Conservation (phyloP, 148 eudicot genomes). For the Silene uniflora region DNA sequence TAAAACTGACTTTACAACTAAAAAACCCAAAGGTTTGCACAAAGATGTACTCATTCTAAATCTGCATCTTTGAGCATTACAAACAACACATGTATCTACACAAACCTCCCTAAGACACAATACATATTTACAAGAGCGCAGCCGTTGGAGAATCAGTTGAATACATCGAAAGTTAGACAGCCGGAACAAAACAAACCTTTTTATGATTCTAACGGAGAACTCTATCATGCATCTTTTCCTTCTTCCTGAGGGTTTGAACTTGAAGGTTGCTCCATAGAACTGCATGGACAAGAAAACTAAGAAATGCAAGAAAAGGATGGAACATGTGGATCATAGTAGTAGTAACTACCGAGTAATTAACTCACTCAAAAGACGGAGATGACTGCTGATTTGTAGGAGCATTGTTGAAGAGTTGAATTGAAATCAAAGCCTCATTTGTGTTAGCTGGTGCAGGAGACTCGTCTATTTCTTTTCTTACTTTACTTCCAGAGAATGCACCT, state of each 20-base stretch:
- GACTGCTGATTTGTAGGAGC: slow-evolving; percentile 26
- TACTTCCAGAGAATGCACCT: slow-evolving; percentile 40
- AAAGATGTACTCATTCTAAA: slow-evolving; percentile 3
- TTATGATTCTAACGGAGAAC: not conserved
- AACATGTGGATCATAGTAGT: too few species aligned
- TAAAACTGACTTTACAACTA: not conserved
- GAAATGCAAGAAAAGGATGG: slow-evolving; percentile 5
- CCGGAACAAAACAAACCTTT: slow-evolving; percentile 9
- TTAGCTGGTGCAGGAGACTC: slow-evolving; percentile 58
- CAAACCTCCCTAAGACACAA: slow-evolving; percentile 4
- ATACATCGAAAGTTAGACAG: slow-evolving; percentile 9
- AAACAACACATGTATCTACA: slow-evolving; percentile 13
- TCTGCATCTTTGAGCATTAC: slow-evolving; percentile 8
- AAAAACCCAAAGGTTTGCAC: not conserved
- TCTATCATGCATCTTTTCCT: slow-evolving; percentile 27
- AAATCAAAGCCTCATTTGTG: slow-evolving; percentile 37
- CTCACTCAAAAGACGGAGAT: slow-evolving; percentile 33
- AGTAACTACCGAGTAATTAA: slow-evolving; percentile 3
- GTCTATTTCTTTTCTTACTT: slow-evolving; percentile 22
- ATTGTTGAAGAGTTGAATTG: slow-evolving; percentile 35
- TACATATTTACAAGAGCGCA: slow-evolving; percentile 22
- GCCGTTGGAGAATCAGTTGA: slow-evolving; percentile 6
- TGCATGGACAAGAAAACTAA: slow-evolving; percentile 14
- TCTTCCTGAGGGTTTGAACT: slow-evolving; percentile 23
- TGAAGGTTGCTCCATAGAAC: slow-evolving; percentile 30